Conservation (phyloP, 176 grass and related monocot species). For the Musa beccarii region DNA sequence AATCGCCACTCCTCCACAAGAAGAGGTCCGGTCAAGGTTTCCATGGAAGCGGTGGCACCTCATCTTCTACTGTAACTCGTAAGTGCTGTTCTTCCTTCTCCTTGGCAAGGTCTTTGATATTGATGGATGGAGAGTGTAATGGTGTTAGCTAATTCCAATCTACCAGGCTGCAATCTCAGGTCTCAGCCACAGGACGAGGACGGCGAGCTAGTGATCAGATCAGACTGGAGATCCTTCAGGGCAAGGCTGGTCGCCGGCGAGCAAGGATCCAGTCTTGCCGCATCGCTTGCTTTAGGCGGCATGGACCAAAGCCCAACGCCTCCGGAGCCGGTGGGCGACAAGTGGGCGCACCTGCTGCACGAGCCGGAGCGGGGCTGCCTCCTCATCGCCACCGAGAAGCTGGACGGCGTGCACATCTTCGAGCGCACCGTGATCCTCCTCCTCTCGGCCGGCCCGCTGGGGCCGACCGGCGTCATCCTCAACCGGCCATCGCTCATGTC, state of each 20-base stretch:
- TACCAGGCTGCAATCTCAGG: slow-evolving; percentile 37
- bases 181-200: slow-evolving; percentile 3
- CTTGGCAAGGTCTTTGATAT: not conserved
- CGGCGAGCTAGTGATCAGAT: slow-evolving; percentile 10
- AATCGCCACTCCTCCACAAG: slow-evolving; percentile 15
- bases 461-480: slow-evolving; percentile 74
- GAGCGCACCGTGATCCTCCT: slow-evolving; percentile 83
- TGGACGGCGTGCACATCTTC: slow-evolving; percentile 90
- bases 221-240: slow-evolving; percentile 69
- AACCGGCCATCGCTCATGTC: slow-evolving; percentile 94
- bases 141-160: slow-evolving; percentile 18
- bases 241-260: slow-evolving; percentile 55
- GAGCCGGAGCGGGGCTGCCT: slow-evolving; percentile 82
- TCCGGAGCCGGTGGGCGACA: slow-evolving; percentile 24
- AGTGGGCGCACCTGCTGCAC: slow-evolving; percentile 68
- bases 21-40: slow-evolving; percentile 19
- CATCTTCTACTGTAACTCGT: slow-evolving; percentile 25
- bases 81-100: not conserved
- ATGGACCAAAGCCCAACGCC: not conserved
- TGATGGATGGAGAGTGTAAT: not conserved
- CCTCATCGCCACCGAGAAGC: slow-evolving; percentile 73
- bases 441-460: slow-evolving; percentile 45
- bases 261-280: slow-evolving; percentile 14
- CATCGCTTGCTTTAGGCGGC: not conserved
- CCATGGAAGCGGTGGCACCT: not conserved